Evolutionary conservation across 768 basidiomycete genomes (phyloP), one percentile per base, ranked within the genome.

Genomic region (Clavulina sp.): DNA sequence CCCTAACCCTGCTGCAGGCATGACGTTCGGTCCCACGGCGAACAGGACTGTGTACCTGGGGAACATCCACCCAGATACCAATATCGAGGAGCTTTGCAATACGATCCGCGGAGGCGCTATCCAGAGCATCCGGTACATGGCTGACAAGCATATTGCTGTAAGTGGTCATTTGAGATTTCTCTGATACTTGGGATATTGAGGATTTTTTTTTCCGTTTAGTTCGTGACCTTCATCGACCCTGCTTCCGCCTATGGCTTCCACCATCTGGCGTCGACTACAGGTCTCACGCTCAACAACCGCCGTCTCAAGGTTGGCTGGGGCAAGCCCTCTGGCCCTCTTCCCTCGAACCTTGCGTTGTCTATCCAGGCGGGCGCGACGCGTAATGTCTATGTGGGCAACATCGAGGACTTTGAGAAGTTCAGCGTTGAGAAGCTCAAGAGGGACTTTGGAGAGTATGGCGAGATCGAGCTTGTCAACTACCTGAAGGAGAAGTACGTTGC

Each of bases 251-350:
- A 87, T 60, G 84, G 84, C 6, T 96, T 99, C 73, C 91, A 78
- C 76, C 85, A 93, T 61, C 81, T 88, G 33, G 89, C 93, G 16
- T 79, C 81, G 1, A 83, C 79, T 62, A 83, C 89, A 58, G 91
- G 92, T 4, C 70, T 99, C 51, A 87, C 82, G 23, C 71, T 97
- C 53, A 92, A 89, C 70, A 87, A 89, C 65, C 81, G 92, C 40
- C 79, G 91, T 26, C 75, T 97, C 56, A 97, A 96, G 71, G 79
- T 96, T 58, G 92, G 93, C 44, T 99, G 93, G 95, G 93, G 93
- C 53, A 97, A 93, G 74, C 85, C 85, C 61, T 81, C 87, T 16
- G 91, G 89, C 4, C 82, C 89, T 18, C 71, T 93, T 16, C 75
- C 81, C 18, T 83, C 91, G 16, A 75, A 80, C 2, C 72, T 95